Base-by-base conservation (phyloP, 495 filamentous ascomycete species). In the Cercophora scortea region DNA sequence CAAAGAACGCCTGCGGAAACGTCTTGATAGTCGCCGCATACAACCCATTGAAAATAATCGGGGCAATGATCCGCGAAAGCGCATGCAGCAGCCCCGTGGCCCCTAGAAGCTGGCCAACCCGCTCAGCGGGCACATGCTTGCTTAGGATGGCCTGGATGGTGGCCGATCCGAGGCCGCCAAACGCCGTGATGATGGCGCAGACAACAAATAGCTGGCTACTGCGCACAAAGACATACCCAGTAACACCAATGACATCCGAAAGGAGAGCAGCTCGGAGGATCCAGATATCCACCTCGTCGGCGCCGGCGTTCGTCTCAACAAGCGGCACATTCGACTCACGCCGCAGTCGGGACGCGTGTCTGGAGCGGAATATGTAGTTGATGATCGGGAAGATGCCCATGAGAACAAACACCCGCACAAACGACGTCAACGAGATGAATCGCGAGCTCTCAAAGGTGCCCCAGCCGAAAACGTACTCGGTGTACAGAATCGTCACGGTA, bases 61-160 rank as follows among this genome's bases (percentile, higher is more conserved):
- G 93, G 8, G 83, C 83, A 12, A 95, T 62, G 8, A 98, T 79
- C 36, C 90, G 77, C 4, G 88, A 85, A 16, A 93, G 63, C 0
- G 88, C 86, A 71, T 96, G 93, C 53, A 98, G 66, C 46, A 97
- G 67, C 0, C 94, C 93, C 15, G 78, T 85, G 1, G 90, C 93
- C 9, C 93, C 93, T 3, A 98, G 78, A 47, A 98, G 69, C 62
- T 90, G 84, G 0, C 93, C 93, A 1, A 88, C 84, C 32, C 79
- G 78, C 56, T 92, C 86, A 8, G 79, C 76, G 5, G 91, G 88
- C 0, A 96, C 84, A 63, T 96, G 93, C 62, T 96, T 96, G 48
- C 89, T 96, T 15, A 96, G 68, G 0, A 87, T 77, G 0, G 85
- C 82, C 59, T 94, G 88, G 46, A 96, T 68, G 0, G 86, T 92